These are phyloP conservation scores for Cymbopogon flexuosus DNA, from an alignment of 202 grass and related monocot genomes.

Conservation along the genomic window DNA sequence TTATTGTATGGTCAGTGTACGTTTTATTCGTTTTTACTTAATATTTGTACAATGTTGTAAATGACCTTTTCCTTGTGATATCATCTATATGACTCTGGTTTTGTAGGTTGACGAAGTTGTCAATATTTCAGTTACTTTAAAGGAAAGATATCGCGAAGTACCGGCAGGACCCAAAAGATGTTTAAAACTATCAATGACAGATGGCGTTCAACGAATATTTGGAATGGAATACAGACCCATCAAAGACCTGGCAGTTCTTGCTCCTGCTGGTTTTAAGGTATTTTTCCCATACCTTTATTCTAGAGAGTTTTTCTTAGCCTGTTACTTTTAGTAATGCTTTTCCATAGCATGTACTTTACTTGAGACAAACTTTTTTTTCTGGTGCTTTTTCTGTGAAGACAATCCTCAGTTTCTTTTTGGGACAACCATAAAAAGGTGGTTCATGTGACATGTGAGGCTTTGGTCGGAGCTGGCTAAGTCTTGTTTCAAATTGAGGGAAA, in stretches of 20 bases:
- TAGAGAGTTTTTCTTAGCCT: neutral
- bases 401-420: neutral
- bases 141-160: slow-evolving; percentile 65
- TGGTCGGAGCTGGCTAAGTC: neutral
- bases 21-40: neutral
- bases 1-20: neutral
- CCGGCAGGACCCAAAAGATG: slow-evolving; percentile 65
- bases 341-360: neutral
- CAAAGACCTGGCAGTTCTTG: slow-evolving; percentile 78
- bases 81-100: slow-evolving; percentile 19
- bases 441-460: neutral
- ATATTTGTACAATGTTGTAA: neutral
- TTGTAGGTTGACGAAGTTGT: slow-evolving; percentile 90
- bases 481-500: neutral
- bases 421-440: neutral
- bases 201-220: slow-evolving; percentile 65
- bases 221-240: slow-evolving; percentile 89
- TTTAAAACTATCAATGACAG: slow-evolving; percentile 87
- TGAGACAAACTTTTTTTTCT: neutral
- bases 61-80: neutral
- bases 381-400: neutral
- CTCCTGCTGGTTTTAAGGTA: slow-evolving; percentile 84
- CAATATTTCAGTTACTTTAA: slow-evolving; percentile 70
- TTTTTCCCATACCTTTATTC: slow-evolving; percentile 12
- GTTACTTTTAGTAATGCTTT: neutral